Conservation (phyloP, 768 basidiomycete species). For the Leccinum sublutescens region DNA sequence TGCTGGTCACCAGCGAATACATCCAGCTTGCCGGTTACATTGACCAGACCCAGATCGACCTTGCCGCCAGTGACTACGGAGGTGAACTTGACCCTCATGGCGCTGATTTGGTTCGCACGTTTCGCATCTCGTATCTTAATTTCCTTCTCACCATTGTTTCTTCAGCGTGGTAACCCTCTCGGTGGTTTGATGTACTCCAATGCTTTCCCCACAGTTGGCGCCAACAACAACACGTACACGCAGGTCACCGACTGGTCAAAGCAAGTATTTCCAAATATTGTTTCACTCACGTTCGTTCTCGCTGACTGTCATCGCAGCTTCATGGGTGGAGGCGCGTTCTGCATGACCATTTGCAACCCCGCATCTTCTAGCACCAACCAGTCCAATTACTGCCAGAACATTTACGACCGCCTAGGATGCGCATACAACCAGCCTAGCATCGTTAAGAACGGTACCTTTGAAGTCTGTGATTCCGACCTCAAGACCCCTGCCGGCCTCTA, state of each 20-base stretch:
- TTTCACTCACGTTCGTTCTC: neutral
- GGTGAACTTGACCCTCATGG: conserved; percentile 81
- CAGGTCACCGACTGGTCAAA: conserved; percentile 70
- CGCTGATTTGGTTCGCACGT: conserved; percentile 52
- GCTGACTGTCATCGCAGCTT: conserved; percentile 38
- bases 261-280: conserved; percentile 33
- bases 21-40: conserved; percentile 62
- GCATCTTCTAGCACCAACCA: conserved; percentile 38
- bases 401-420: conserved; percentile 72
- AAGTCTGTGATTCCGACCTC: conserved; percentile 62
- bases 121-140: conserved; percentile 7
- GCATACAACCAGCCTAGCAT: conserved; percentile 68
- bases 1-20: conserved; percentile 56
- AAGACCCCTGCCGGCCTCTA: conserved; percentile 61
- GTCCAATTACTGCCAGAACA: conserved; percentile 61
- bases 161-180: conserved; percentile 75
- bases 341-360: conserved; percentile 72
- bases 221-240: conserved; percentile 39
- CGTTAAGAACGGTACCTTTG: conserved; percentile 57
- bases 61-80: conserved; percentile 55
- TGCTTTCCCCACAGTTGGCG: conserved; percentile 42
- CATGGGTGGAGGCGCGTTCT: conserved; percentile 64
- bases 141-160: conserved; percentile 6
- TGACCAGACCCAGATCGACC: conserved; percentile 58
- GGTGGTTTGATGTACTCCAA: conserved; percentile 70